These are phyloP conservation scores for Podila horticola DNA, from an alignment of 192 early-diverging fungal species.

Conservation along the genomic window DNA sequence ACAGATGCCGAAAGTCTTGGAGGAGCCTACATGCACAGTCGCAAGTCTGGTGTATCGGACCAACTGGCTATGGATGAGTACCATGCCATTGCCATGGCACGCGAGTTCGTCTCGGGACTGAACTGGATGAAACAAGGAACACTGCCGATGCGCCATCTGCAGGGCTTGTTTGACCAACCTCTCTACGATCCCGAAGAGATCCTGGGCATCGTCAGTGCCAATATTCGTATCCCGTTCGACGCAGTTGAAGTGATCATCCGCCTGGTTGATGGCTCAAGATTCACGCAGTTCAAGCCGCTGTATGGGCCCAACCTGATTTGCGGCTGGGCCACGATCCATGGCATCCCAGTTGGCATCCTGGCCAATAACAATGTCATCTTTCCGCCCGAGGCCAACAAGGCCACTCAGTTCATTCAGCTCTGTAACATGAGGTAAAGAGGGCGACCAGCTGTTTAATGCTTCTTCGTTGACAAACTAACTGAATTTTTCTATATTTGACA, in stretches of 20 bases:
- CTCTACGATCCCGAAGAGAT: constrained; percentile 67
- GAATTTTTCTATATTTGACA: neutral
- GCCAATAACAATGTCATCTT: constrained; percentile 73
- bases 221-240: constrained; percentile 72
- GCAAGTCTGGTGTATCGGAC: constrained; percentile 69
- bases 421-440: constrained; percentile 55
- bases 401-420: constrained; percentile 73
- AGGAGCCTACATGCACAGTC: constrained; percentile 75
- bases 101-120: constrained; percentile 66
- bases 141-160: constrained; percentile 55
- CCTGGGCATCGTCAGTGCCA: constrained; percentile 72
- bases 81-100: constrained; percentile 70
- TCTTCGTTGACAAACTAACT: too few relatives aligned
- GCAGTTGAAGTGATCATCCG: constrained; percentile 70
- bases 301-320: constrained; percentile 71
- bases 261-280: constrained; percentile 72
- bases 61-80: constrained; percentile 69
- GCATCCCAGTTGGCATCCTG: constrained; percentile 73
- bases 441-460: too few relatives aligned
- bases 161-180: constrained; percentile 62
- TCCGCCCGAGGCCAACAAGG: constrained; percentile 70
- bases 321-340: constrained; percentile 74
- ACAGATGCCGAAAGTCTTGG: constrained; percentile 72
- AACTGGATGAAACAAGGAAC: constrained; percentile 65
- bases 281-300: constrained; percentile 70